These are phyloP conservation scores for Cyberlindnera nakhonratchasimensis DNA, from an alignment of 805 yeast species.

Conservation along the genomic window DNA sequence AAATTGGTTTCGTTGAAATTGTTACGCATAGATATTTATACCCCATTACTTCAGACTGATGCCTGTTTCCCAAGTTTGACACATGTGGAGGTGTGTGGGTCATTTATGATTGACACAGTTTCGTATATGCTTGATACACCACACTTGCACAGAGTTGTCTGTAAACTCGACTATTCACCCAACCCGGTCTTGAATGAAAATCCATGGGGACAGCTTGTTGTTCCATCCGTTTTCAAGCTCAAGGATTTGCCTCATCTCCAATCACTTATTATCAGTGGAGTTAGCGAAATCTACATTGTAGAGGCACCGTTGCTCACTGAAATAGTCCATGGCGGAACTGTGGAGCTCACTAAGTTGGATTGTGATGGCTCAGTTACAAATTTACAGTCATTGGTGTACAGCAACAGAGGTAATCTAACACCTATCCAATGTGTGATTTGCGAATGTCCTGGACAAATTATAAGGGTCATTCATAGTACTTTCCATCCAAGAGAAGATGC, in stretches of 20 bases:
- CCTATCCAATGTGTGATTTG: conserved; percentile 14
- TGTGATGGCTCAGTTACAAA: conserved; percentile 10
- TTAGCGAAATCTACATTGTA: conserved; percentile 1
- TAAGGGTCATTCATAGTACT: conserved; percentile 3
- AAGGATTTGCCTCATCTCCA: not conserved
- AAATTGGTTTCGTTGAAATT: conserved; percentile 3
- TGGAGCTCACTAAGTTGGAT: conserved; percentile 11
- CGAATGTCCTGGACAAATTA: conserved; percentile 7
- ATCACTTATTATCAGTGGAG: conserved; percentile 6
- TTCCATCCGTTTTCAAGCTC: not conserved
- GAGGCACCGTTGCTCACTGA: conserved; percentile 6
- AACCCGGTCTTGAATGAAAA: not conserved
- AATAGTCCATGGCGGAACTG: conserved; percentile 14
- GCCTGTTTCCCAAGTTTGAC: conserved; percentile 7
- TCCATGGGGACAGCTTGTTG: conserved; percentile 1
- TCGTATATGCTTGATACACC: conserved; percentile 3
- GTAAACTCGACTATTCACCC: not conserved
- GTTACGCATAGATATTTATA: conserved; percentile 1
- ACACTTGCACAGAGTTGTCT: conserved; percentile 2
- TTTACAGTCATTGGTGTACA: conserved; percentile 8
- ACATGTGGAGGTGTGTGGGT: conserved; percentile 2
- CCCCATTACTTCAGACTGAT: not conserved
- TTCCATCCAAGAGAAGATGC: conserved; percentile 3
- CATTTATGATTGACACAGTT: not conserved
- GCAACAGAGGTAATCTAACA: not conserved